Evolutionary conservation across 768 basidiomycete species (phyloP).

Genomic region (Xerocomellus chrysenteron): DNA sequence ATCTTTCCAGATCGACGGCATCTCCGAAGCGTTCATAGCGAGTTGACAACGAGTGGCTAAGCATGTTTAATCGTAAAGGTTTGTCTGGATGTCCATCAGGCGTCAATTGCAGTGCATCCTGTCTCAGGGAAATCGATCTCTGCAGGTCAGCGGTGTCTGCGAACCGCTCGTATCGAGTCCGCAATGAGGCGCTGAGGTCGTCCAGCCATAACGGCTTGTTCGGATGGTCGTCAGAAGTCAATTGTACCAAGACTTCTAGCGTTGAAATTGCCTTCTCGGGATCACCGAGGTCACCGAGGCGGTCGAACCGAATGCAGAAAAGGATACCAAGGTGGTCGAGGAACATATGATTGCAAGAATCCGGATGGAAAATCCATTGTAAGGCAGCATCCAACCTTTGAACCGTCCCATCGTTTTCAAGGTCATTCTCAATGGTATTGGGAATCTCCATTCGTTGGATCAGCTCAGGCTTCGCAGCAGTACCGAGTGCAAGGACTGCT

Average conservation of each 20-base stretch:
- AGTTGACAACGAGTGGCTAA: no score
- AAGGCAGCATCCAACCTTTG: no score
- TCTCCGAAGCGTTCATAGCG: no score
- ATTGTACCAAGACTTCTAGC: no score
- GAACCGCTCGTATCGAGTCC: background rate
- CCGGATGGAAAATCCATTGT: no score
- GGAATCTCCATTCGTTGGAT: background rate
- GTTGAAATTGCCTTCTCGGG: no score
- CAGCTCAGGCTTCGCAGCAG: background rate
- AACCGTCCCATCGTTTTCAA: no score
- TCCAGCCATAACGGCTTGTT: background rate
- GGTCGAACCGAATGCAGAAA: background rate
- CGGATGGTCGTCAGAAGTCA: background rate
- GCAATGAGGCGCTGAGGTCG: background rate
- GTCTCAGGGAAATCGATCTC: background rate
- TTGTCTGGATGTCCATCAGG: background rate
- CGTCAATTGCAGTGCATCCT: background rate
- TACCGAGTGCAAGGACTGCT: background rate
- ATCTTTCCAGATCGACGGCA: no score
- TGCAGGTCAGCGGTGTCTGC: background rate
- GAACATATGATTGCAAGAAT: background rate
- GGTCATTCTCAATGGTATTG: background rate
- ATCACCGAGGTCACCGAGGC: no score
- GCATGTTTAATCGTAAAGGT: no score
- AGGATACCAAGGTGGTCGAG: background rate